Percentiles rank a stretch among this genome's conserved stretches.
Evolutionary conservation across 2,329 filamentous ascomycete genomes (phyloP).

Genomic region (Paecilomyces formosus): DNA sequence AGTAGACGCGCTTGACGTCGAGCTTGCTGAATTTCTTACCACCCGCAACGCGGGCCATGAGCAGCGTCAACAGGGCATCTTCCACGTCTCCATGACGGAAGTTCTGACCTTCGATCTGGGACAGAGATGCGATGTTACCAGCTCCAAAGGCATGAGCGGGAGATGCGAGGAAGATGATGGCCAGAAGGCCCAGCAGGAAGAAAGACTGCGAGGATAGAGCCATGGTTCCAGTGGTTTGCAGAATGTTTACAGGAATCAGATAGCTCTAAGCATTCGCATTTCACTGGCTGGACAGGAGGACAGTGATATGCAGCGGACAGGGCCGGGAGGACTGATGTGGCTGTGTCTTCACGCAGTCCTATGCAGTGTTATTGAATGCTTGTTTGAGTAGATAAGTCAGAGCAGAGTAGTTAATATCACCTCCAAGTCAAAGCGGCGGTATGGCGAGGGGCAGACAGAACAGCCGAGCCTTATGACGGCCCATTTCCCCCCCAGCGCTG

Average conservation of each 20-base stretch:
- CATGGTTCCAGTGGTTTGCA: slow-evolving; percentile 5
- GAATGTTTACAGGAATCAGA: neutral
- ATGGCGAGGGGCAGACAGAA: neutral
- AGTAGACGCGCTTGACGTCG: slow-evolving; percentile 83
- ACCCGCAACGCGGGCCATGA: slow-evolving; percentile 55
- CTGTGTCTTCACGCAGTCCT: neutral
- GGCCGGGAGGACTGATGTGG: neutral
- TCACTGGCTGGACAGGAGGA: neutral
- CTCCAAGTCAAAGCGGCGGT: neutral
- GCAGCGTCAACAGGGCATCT: slow-evolving; percentile 71
- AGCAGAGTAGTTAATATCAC: neutral
- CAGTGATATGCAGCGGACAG: neutral
- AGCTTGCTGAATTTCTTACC: slow-evolving; percentile 84
- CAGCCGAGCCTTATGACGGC: neutral
- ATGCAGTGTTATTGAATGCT: neutral
- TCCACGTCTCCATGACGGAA: slow-evolving; percentile 92
- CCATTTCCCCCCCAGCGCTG: neutral
- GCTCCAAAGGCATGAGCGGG: slow-evolving; percentile 75
- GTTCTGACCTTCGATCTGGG: slow-evolving; percentile 76
- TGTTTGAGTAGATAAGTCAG: neutral
- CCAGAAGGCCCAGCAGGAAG: slow-evolving; percentile 34
- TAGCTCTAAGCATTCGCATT: neutral
- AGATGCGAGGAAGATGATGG: slow-evolving; percentile 60
- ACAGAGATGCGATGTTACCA: slow-evolving; percentile 77
- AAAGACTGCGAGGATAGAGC: slow-evolving; percentile 21